Evolutionary conservation across 306 rosid genomes (phyloP), one percentile per base, ranked within the genome.

Genomic region (Cucumis hystrix): DNA sequence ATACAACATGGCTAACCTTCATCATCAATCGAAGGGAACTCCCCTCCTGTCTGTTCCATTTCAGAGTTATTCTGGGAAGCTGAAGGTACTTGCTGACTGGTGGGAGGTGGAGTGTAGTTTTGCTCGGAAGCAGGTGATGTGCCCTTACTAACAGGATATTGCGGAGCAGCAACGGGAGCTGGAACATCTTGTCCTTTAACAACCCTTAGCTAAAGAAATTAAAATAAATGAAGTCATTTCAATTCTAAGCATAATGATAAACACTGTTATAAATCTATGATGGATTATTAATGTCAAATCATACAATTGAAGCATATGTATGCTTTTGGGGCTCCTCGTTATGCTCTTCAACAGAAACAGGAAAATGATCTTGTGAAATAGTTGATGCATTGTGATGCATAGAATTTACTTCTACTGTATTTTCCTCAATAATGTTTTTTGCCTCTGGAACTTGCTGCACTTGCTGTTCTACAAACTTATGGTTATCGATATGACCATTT

Each of bases 281-380:
- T 33, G 30, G 79, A 70, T 45, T 62, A 76, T 25, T 51, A 81
- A 61, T 78, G 64, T 80, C 52, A 77, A 80, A 77, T 65, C 92
- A 75, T 92, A 95, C 98, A 77, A 95, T 92, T 56, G 98, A 92
- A 68, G 98, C 98, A 76, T 95, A 95, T 63, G 98, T 95, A 82
- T 90, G 97, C 87, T 90, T 95, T 79, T 88, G 97, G 60, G 93
- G 96, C 87, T 92, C 97, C 81, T 87, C 98, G n/a, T 83, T 66
- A 76, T 90, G 78, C 82, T 92, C 97, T 61, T 90, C 98, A 63
- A 88, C 92, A 75, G 96, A 79, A 51, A 85, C 81, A 67, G 87
- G 85, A 41, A 78, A 77, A 70, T 85, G 89, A 75, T 94, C 93
- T 83, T 82, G 95, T 68, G 83, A 78, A 23, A 80, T 71, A 83